A percentile compares a stretch with the other conserved stretches of the same genome.
phyloP scores from a whole-genome alignment of 768 basidiomycete genomes.

The Lactarius trivialis region DNA sequence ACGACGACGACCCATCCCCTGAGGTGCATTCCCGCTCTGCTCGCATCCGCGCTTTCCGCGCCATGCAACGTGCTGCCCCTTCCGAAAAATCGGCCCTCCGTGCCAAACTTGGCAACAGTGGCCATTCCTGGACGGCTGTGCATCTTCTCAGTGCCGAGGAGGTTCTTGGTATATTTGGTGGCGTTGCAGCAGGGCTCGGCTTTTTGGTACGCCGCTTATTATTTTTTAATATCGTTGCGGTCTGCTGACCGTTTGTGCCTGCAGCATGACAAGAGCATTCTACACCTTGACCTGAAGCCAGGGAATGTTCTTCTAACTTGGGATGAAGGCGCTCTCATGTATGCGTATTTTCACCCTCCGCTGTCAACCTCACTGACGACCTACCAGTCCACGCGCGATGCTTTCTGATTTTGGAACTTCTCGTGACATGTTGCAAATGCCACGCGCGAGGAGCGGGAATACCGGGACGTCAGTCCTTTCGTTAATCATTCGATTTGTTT shows the following conservation, averaged over 20 bases:
- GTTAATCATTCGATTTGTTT: not conserved
- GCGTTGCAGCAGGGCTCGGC: constrained; percentile 78
- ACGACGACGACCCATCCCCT: constrained; percentile 20
- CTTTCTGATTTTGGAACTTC: constrained; percentile 94
- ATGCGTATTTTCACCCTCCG: constrained; percentile 25
- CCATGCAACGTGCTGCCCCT: constrained; percentile 56
- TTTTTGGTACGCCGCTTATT: constrained; percentile 65
- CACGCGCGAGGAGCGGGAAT: constrained; percentile 74
- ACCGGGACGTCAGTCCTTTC: constrained; percentile 76
- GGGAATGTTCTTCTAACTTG: constrained; percentile 90
- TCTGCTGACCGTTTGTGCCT: not conserved
- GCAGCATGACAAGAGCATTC: constrained; percentile 75
- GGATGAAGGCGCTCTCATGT: constrained; percentile 84
- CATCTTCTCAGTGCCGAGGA: constrained; percentile 84
- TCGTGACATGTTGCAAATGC: constrained; percentile 75
- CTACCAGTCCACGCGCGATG: constrained; percentile 82
- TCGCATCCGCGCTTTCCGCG: constrained; percentile 70
- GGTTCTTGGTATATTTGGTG: constrained; percentile 70
- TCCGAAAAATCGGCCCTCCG: constrained; percentile 57
- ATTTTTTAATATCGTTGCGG: too few relatives aligned
- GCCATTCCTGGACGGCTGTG: constrained; percentile 57
- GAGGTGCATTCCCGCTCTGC: constrained; percentile 50
- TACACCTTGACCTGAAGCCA: constrained; percentile 92
- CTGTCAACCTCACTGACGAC: not conserved
- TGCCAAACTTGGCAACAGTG: constrained; percentile 40